These are phyloP conservation scores for Begonia fuchsioides DNA, from an alignment of 306 rosid genomes.

Conservation along the genomic window DNA sequence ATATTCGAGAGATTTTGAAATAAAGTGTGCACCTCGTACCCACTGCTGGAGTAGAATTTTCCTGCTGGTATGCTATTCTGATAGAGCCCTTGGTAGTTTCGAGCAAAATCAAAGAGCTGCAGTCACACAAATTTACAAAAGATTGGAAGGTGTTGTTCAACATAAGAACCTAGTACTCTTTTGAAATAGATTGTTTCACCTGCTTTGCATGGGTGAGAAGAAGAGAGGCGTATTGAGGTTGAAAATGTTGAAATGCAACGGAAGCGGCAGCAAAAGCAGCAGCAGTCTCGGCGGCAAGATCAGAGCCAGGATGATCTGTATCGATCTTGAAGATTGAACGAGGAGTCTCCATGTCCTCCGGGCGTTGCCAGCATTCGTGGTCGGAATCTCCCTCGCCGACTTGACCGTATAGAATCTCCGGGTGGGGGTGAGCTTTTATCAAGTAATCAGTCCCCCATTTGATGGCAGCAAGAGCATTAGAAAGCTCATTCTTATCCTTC, in stretches of 20 bases:
- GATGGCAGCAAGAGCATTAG: constrained; percentile 29
- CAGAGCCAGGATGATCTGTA: constrained; percentile 33
- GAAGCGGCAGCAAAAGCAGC: constrained; percentile 56
- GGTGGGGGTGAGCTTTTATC: constrained; percentile 34
- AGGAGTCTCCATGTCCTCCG: constrained; percentile 53
- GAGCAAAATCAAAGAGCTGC: constrained; percentile 41
- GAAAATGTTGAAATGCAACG: constrained; percentile 11
- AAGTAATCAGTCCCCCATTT: constrained; percentile 59
- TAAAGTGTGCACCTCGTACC: constrained; percentile 32
- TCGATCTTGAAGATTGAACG: constrained; percentile 21
- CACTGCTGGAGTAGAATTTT: constrained; percentile 33
- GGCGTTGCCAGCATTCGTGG: constrained; percentile 51
- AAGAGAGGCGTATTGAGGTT: constrained; percentile 12
- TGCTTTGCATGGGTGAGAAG: constrained; percentile 33
- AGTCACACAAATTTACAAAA: neutral
- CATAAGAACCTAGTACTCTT: neutral
- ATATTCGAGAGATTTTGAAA: too few relatives aligned
- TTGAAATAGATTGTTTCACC: too few relatives aligned
- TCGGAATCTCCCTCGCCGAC: constrained; percentile 39
- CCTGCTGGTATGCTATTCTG: constrained; percentile 23
- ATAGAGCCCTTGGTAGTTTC: constrained; percentile 19
- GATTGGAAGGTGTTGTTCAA: neutral
- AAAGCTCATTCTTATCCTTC: constrained; percentile 6
- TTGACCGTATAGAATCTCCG: constrained; percentile 27
- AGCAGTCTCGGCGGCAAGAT: constrained; percentile 56